phyloP scores from a whole-genome alignment of 2,329 filamentous ascomycete genomes.

The Neocatenulostroma microsporum region DNA sequence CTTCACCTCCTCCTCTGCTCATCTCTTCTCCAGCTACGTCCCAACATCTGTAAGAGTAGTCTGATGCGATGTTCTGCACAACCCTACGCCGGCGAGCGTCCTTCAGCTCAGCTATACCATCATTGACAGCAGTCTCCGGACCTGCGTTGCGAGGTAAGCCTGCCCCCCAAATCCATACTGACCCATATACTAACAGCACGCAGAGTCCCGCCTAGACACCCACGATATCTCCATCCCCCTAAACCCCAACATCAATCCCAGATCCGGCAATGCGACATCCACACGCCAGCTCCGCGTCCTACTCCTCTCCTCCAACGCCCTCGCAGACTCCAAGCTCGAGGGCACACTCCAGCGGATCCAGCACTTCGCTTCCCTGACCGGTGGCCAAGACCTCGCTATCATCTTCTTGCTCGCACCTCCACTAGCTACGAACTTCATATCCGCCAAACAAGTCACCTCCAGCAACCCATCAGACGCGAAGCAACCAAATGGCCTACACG shows the following conservation, averaged over 20 bases:
- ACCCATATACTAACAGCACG: conserved; percentile 5
- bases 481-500: conserved; percentile 12
- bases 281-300: conserved; percentile 23
- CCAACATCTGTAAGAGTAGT: too few species aligned
- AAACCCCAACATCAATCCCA: conserved; percentile 3
- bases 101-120: conserved; percentile 31
- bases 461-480: too few species aligned
- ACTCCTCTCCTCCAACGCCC: conserved; percentile 24
- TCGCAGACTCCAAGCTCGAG: conserved; percentile 13
- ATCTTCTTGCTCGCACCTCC: conserved; percentile 24
- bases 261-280: conserved; percentile 6
- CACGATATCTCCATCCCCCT: conserved; percentile 30
- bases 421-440: conserved; percentile 9
- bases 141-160: conserved; percentile 28
- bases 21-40: too few species aligned
- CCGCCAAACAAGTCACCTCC: conserved; percentile 13
- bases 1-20: too few species aligned
- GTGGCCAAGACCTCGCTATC: conserved; percentile 24
- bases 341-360: conserved; percentile 25
- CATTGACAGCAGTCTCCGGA: conserved; percentile 17
- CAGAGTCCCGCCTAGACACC: conserved; percentile 29
- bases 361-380: conserved; percentile 24
- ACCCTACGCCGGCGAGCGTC: conserved; percentile 33
- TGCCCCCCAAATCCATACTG: neutral
- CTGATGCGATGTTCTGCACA: conserved; percentile 37